These are phyloP conservation scores for Breviolum minutum DNA, from an alignment of 73 alveolate genomes.

Conservation along the genomic window DNA sequence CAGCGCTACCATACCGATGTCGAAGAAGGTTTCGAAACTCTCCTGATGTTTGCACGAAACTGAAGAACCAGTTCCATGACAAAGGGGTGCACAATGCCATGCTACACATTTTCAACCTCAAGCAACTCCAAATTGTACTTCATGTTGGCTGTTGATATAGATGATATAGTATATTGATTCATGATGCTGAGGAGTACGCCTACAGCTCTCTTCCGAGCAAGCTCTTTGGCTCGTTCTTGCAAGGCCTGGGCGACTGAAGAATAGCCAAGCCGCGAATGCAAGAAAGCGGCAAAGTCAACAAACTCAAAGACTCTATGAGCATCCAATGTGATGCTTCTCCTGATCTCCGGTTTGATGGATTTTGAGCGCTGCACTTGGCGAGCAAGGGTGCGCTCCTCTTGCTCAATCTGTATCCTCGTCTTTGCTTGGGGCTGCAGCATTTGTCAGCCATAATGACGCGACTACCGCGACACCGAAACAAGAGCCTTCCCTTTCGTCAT, in stretches of 20 bases:
- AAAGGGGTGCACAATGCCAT: too few relatives aligned
- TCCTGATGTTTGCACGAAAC: background rate
- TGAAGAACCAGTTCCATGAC: background rate
- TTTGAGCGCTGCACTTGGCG: slow-evolving; percentile 34
- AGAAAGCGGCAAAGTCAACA: background rate
- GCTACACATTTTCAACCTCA: too few relatives aligned
- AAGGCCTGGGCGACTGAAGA: slow-evolving; percentile 3
- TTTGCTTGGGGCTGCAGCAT: slow-evolving; percentile 84
- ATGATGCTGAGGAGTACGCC: background rate
- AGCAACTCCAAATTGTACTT: too few relatives aligned
- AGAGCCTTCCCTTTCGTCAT: background rate
- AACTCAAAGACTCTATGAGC: background rate
- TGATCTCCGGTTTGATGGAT: background rate
- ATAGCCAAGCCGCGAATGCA: background rate
- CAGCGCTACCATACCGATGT: slow-evolving; percentile 65
- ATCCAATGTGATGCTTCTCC: background rate
- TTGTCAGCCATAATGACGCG: background rate
- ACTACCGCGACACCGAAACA: background rate
- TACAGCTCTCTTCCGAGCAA: slow-evolving; percentile 77
- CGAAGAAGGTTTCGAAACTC: slow-evolving; percentile 70
- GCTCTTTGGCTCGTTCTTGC: slow-evolving; percentile 73
- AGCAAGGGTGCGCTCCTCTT: slow-evolving; percentile 65
- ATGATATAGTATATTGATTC: background rate
- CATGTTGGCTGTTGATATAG: background rate
- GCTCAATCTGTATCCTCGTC: slow-evolving; percentile 33